Evolutionary conservation across 2,329 filamentous ascomycete species (phyloP).

Genomic region (Coniosporium tulheliwenetii): DNA sequence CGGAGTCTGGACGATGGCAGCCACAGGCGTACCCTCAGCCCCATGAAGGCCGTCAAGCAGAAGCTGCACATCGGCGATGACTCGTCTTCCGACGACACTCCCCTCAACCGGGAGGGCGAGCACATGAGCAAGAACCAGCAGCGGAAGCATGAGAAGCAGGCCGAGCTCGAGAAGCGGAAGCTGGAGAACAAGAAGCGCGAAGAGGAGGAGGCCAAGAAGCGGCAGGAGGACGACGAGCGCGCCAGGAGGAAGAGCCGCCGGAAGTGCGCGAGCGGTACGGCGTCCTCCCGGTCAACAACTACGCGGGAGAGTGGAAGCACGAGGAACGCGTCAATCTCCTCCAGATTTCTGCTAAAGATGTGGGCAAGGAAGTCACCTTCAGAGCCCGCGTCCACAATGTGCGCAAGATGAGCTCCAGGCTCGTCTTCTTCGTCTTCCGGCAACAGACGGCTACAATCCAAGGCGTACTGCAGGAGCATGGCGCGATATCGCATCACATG

Average conservation of each 20-base stretch:
- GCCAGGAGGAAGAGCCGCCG: conserved; percentile 38
- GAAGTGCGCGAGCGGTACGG: conserved; percentile 46
- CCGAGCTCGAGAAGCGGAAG: conserved; percentile 26
- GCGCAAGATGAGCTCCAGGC: conserved; percentile 62
- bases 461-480: conserved; percentile 55
- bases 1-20: conserved; percentile 1
- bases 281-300: conserved; percentile 41
- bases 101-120: conserved; percentile 33
- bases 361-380: conserved; percentile 48
- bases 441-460: conserved; percentile 75
- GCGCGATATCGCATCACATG: conserved; percentile 55
- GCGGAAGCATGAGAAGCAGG: conserved; percentile 31
- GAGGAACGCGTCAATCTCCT: conserved; percentile 33
- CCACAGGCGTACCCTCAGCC: conserved; percentile 11
- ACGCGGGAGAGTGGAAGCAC: conserved; percentile 33
- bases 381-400: conserved; percentile 63
- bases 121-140: conserved; percentile 32
- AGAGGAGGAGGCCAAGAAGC: conserved; percentile 29
- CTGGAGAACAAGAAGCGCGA: conserved; percentile 27
- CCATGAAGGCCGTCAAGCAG: conserved; percentile 22
- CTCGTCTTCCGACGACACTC: conserved; percentile 9
- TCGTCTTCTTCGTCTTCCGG: conserved; percentile 76
- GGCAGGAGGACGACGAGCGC: conserved; percentile 29
- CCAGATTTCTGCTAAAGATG: conserved; percentile 33
- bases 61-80: conserved; percentile 11